These are phyloP conservation scores for Ascocoryne sarcoides DNA, from an alignment of 2,329 filamentous ascomycete species.

Conservation along the genomic window DNA sequence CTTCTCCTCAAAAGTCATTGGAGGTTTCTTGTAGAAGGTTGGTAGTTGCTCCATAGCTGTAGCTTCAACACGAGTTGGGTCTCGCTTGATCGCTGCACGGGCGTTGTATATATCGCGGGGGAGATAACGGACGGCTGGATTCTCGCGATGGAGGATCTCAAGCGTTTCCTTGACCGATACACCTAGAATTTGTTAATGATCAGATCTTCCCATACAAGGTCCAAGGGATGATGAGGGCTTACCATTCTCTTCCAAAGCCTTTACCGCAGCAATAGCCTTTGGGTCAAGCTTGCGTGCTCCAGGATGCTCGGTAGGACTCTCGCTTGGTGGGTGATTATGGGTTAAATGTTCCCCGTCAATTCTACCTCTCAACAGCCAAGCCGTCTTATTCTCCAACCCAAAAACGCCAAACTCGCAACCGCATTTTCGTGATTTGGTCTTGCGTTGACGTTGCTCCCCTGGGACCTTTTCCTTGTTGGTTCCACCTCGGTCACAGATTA, in stretches of 20 bases:
- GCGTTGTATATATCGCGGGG: conserved; percentile 61
- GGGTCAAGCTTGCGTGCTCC: conserved; percentile 58
- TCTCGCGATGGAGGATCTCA: conserved; percentile 54
- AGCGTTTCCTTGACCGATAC: conserved; percentile 58
- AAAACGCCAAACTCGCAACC: conserved; percentile 64
- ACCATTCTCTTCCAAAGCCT: conserved; percentile 58
- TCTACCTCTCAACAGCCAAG: conserved; percentile 58
- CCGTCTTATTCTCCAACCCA: conserved; percentile 57
- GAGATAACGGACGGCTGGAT: conserved; percentile 54
- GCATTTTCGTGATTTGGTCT: conserved; percentile 61
- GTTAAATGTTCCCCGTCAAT: conserved; percentile 48
- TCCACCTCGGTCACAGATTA: conserved; percentile 58
- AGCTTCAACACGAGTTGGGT: conserved; percentile 52
- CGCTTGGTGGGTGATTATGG: conserved; percentile 58
- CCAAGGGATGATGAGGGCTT: too few relatives aligned
- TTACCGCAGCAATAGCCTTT: conserved; percentile 59
- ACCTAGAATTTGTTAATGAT: conserved; percentile 37
- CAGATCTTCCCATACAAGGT: not conserved
- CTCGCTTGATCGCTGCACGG: conserved; percentile 56
- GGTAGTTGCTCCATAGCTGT: conserved; percentile 50
- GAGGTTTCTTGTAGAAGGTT: conserved; percentile 58
- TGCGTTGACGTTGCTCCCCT: conserved; percentile 38
- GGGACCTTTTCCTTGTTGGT: conserved; percentile 44
- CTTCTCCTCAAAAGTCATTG: conserved; percentile 53
- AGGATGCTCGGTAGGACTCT: conserved; percentile 57